Evolutionary conservation across 148 eudicot species (phyloP).

Genomic region (Persicaria tinctoria): DNA sequence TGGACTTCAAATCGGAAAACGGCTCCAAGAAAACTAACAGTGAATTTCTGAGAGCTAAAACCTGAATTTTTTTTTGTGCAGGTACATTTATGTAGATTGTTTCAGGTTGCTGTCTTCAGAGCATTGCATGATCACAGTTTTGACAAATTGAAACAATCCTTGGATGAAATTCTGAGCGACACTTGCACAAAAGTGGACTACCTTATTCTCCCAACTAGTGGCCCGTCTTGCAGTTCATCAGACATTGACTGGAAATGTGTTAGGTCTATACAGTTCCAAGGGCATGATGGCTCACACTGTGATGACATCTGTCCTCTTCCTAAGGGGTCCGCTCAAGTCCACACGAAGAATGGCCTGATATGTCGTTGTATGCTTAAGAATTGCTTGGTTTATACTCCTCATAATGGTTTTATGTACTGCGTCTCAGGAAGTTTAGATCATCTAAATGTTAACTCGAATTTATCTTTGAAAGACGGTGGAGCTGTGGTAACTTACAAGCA

Average conservation of each 20-base stretch:
- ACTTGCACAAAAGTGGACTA: constrained; percentile 36
- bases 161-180: constrained; percentile 11
- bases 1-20: background rate
- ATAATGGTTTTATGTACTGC: constrained; percentile 54
- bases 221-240: constrained; percentile 16
- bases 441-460: constrained; percentile 43
- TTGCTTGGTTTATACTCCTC: constrained; percentile 75
- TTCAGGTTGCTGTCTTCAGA: constrained; percentile 52
- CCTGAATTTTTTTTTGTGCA: background rate
- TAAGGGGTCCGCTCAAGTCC: constrained; percentile 16
- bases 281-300: background rate
- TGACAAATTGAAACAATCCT: constrained; percentile 27
- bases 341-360: constrained; percentile 38
- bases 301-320: constrained; percentile 11
- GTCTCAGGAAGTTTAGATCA: constrained; percentile 35
- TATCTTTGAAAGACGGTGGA: constrained; percentile 30
- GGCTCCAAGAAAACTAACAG: background rate
- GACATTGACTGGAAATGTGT: constrained; percentile 55
- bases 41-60: background rate
- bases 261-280: constrained; percentile 31
- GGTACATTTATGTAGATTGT: constrained; percentile 34
- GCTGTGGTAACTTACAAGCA: constrained; percentile 42
- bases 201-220: constrained; percentile 55
- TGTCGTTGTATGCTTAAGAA: constrained; percentile 47
- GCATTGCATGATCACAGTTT: constrained; percentile 41